Conservation (phyloP, 164 flowering plant genomes). For the Nymphaea colorata region DNA sequence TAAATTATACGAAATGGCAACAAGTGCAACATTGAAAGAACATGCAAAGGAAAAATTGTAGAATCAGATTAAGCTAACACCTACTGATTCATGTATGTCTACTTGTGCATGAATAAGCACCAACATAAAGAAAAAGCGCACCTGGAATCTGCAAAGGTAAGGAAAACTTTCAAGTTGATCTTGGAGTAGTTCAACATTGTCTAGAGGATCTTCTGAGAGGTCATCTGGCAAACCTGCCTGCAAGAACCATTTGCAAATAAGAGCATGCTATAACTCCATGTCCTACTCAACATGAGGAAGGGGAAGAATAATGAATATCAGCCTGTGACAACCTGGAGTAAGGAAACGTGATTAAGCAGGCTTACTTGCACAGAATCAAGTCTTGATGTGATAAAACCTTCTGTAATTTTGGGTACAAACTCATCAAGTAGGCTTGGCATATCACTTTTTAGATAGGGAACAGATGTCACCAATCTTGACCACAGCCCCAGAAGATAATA, state of each 20-base stretch:
- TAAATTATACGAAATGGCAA: no score
- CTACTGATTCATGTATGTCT: no score
- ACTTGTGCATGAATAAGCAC: no score
- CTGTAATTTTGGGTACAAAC: conserved; percentile 91
- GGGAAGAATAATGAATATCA: no score
- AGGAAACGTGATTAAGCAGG: neutral
- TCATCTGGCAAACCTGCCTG: conserved; percentile 82
- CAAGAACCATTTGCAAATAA: conserved; percentile 8
- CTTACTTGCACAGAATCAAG: conserved; percentile 89
- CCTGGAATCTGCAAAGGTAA: conserved; percentile 88
- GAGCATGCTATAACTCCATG: neutral
- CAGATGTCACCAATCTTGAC: conserved; percentile 93
- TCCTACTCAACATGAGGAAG: no score
- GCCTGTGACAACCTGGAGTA: neutral
- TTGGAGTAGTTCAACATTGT: conserved; percentile 93
- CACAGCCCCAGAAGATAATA: conserved; percentile 92
- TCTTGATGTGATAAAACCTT: conserved; percentile 91
- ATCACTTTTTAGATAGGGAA: conserved; percentile 91
- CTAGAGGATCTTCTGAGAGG: conserved; percentile 78
- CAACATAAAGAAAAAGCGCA: conserved; percentile 3
- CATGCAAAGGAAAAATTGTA: no score
- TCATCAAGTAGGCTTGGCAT: conserved; percentile 89
- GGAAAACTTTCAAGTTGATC: conserved; percentile 94
- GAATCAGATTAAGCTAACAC: no score
- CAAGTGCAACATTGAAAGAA: no score